A percentile compares a stretch with the other conserved stretches of the same genome.
Evolutionary conservation across 2,329 filamentous ascomycete species (phyloP).

Genomic region (Fusarium nodosum): DNA sequence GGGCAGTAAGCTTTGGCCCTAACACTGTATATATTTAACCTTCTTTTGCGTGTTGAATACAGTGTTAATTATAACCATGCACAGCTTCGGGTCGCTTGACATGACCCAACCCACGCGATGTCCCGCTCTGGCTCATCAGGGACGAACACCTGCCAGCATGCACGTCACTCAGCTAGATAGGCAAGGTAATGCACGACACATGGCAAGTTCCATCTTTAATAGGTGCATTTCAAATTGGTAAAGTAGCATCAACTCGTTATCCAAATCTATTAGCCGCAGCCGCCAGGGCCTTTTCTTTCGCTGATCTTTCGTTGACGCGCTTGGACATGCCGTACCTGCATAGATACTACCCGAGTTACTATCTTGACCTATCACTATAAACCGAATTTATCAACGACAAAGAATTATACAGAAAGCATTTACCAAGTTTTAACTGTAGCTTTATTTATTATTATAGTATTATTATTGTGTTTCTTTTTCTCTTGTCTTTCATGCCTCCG

Average conservation of each 20-base stretch:
- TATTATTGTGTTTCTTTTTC: neutral
- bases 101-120: slow-evolving; percentile 33
- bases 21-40: slow-evolving; percentile 12
- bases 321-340: slow-evolving; percentile 8
- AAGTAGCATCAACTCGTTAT: slow-evolving; percentile 11
- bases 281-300: slow-evolving; percentile 10
- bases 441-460: neutral
- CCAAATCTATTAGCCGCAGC: slow-evolving; percentile 17
- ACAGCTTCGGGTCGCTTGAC: slow-evolving; percentile 46
- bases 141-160: slow-evolving; percentile 39
- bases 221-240: slow-evolving; percentile 24
- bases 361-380: slow-evolving; percentile 3
- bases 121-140: slow-evolving; percentile 42
- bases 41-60: too few relatives aligned
- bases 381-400: slow-evolving; percentile 13
- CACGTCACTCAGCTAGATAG: slow-evolving; percentile 40
- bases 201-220: slow-evolving; percentile 19
- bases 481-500: neutral
- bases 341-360: neutral
- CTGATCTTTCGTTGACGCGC: slow-evolving; percentile 26
- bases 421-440: neutral
- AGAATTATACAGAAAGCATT: slow-evolving; percentile 4
- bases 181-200: slow-evolving; percentile 38
- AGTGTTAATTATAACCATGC: rapidly evolving
- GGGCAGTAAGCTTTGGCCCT: rapidly evolving